phyloP scores from a whole-genome alignment of 176 grass and related monocot species.

The Bonia amplexicaulis region DNA sequence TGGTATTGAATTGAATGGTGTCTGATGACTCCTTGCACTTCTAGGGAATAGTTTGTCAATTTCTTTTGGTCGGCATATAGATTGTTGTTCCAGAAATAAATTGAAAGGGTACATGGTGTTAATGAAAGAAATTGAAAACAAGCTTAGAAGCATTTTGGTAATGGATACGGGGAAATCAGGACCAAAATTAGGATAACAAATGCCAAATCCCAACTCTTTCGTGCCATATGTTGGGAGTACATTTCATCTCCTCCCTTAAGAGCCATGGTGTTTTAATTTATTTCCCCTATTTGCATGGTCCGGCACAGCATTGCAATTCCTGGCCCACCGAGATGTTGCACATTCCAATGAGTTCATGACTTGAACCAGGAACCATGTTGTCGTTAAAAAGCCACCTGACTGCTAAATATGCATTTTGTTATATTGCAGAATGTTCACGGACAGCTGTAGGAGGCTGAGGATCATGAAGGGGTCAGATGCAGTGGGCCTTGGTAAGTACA shows the following conservation, averaged over 20 bases:
- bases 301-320: neutral
- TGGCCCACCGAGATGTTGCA: neutral
- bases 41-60: neutral
- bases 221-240: neutral
- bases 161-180: neutral
- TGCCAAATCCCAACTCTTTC: neutral
- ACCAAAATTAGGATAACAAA: neutral
- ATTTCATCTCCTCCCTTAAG: neutral
- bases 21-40: neutral
- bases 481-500: constrained; percentile 54
- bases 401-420: constrained; percentile 6
- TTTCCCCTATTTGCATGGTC: neutral
- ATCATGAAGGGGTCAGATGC: constrained; percentile 61
- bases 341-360: constrained; percentile 3
- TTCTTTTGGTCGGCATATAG: neutral
- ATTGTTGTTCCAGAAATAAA: neutral
- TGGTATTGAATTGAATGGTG: neutral
- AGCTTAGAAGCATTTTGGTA: neutral
- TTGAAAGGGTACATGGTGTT: neutral
- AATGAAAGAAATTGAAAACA: neutral
- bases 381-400: neutral
- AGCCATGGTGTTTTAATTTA: neutral
- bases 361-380: constrained; percentile 17
- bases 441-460: constrained; percentile 48
- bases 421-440: constrained; percentile 44